phyloP scores from a whole-genome alignment of 2,329 filamentous ascomycete genomes.

The Beauveria sp. region DNA sequence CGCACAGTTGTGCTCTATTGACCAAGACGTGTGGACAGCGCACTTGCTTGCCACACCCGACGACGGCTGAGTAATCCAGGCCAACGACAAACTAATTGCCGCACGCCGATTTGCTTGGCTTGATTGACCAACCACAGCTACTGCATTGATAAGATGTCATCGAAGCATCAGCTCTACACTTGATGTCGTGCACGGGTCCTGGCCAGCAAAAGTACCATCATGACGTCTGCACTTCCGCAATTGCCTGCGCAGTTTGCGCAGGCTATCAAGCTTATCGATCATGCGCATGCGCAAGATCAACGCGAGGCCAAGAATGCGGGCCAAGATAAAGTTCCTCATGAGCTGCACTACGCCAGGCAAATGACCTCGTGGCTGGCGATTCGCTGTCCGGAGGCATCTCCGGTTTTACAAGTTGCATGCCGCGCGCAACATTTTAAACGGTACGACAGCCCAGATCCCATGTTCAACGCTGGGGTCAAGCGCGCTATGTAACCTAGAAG shows the following conservation, averaged over 20 bases:
- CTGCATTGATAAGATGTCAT: background rate
- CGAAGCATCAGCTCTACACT: background rate
- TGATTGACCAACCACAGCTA: background rate
- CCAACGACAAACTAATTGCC: background rate
- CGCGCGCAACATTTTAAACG: conserved; percentile 78
- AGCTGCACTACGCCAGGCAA: conserved; percentile 73
- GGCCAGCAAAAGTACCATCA: background rate
- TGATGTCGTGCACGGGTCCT: background rate
- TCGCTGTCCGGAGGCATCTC: conserved; percentile 54
- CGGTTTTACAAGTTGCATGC: conserved; percentile 64
- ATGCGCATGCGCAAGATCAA: conserved; percentile 40
- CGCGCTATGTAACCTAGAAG: too few species aligned
- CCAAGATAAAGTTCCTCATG: conserved; percentile 53
- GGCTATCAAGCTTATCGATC: conserved; percentile 64
- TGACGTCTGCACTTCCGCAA: conserved; percentile 17
- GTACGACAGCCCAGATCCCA: conserved; percentile 19
- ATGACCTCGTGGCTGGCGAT: conserved; percentile 67
- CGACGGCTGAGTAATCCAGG: conserved; percentile 1
- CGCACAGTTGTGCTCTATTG: background rate
- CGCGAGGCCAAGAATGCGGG: conserved; percentile 25
- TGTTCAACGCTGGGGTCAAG: too few species aligned
- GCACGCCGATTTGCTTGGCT: background rate
- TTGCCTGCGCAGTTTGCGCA: conserved; percentile 34
- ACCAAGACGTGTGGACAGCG: background rate
- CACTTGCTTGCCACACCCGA: background rate